Evolutionary conservation across 2,329 filamentous ascomycete species (phyloP), one percentile per base, ranked within the genome.

Genomic region (Botryosphaeria dothidea): DNA sequence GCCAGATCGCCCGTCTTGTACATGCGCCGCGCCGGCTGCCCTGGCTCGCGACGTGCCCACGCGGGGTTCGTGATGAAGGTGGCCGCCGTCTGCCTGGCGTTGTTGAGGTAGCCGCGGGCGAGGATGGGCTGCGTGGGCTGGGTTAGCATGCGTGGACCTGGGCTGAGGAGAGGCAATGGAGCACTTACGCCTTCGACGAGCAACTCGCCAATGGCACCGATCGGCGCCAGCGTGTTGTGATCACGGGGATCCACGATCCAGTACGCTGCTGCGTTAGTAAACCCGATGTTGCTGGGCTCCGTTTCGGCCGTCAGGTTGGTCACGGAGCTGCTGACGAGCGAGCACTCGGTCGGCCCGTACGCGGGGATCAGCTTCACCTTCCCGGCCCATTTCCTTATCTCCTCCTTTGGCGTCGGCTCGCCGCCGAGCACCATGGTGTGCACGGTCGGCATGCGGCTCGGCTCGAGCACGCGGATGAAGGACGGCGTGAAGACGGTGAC

Each of bases 401-500:
- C 29, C 51, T 56, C 72, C 31, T 74, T 72, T 3, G 73, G 74
- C 71, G 75, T 74, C 1, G 73, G 71, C 54, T 77, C 75, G 15
- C 75, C 75, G 48, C 72, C 72, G 9, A 77, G 66, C 2, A 73
- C 65, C 11, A 77, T 67, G 0, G 69, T 72, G 58, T 76, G 80
- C 45, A 85, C 68, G 0, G 74, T 77, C 1, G 81, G 80, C 2
- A 85, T 77, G n/a, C 74, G 76, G 38, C 76, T 72, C 0, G 81
- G 74, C n/a, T 73, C 68, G 48, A 77, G 72, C 34, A 69, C 72
- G 1, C 72, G 71, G 3, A 75, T 70, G 17, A 77, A 71, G 0
- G 81, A 80, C 1, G 83, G 82, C 0, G 82, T 84, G 13, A 83
- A 69, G 62, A 78, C 72, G 13, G 77, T 75, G 73, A 78, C 80